Conservation (phyloP, 768 basidiomycete species). For the Rhodotorula kratochvilovae region DNA sequence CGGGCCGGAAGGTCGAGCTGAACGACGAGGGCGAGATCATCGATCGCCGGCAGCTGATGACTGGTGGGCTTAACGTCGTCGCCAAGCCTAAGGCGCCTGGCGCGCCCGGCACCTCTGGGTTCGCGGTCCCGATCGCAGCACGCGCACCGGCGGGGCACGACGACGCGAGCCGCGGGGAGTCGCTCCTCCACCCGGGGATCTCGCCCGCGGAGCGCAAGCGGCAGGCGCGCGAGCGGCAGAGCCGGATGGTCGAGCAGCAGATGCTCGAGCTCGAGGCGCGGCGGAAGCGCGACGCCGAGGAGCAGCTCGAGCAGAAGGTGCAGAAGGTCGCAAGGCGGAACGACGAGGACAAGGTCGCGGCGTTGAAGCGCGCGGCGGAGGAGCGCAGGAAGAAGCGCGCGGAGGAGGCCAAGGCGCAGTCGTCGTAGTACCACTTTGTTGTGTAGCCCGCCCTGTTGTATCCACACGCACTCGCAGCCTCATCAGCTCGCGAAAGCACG, state of each 20-base stretch:
- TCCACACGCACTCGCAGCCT: not conserved
- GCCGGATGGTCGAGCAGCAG: slow-evolving; percentile 70
- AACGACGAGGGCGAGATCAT: slow-evolving; percentile 98
- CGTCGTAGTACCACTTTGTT: not conserved
- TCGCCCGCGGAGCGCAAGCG: slow-evolving; percentile 46
- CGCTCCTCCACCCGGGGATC: slow-evolving; percentile 11
- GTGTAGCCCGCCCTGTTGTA: not conserved
- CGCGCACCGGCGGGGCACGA: slow-evolving; percentile 31
- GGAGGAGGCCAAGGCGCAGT: slow-evolving; percentile 18
- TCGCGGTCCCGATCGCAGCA: slow-evolving; percentile 41
- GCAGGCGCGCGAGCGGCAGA: slow-evolving; percentile 80
- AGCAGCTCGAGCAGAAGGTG: slow-evolving; percentile 58
- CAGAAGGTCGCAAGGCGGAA: slow-evolving; percentile 63
- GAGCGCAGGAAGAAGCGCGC: slow-evolving; percentile 51
- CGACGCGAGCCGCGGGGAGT: slow-evolving; percentile 1
- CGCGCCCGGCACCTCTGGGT: slow-evolving; percentile 46
- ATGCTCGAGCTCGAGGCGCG: slow-evolving; percentile 69
- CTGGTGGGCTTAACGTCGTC: slow-evolving; percentile 86
- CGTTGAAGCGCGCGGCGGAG: slow-evolving; percentile 71
- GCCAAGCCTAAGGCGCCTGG: slow-evolving; percentile 67
- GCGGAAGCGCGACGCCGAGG: slow-evolving; percentile 56
- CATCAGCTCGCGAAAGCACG: not conserved
- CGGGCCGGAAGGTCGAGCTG: slow-evolving; percentile 81
- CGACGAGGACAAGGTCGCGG: slow-evolving; percentile 65
- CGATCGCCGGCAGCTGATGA: slow-evolving; percentile 85